Evolutionary conservation across 352 stramenopile species (phyloP), one percentile per base, ranked within the genome.

Genomic region (Phytophthora sansomeana): DNA sequence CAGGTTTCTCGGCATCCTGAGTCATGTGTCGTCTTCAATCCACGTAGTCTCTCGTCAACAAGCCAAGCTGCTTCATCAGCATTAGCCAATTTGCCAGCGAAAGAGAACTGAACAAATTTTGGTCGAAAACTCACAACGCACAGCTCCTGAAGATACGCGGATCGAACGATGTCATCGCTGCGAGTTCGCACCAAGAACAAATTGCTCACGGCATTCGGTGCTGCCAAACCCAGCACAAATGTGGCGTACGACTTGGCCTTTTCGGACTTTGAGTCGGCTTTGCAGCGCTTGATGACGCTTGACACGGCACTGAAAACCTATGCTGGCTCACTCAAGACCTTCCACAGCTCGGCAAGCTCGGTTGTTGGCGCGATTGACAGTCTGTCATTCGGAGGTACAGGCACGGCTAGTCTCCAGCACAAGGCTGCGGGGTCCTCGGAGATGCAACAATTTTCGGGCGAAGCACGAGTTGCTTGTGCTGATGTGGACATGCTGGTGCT

Each of bases 171-270:
- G 86, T 95, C 86, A 48, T 93, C 84, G 19, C 44, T 92, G 21
- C 84, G 86, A 42, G 80, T 95, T 35, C 75, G 83, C 32, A 83
- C 81, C 52, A 86, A 89, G 49, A 95, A 95, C 74, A 92, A 95
- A 80, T 54, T 95, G 19, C 61, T 95, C 33, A 82, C 64, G 42
- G 85, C 76, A 51, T 68, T 95, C 5, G 86, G 86, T 0, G 83
- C 84, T 8, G 63, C 81, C 16, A 95, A 92, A 32, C 79, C 84
- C 21, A 95, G 86, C 63, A 92, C 83, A 50, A 95, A 95, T 28
- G 72, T 91, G 17, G 84, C 89, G 29, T 95, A 89, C 43, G 84
- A 95, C 26, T 58, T 80, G 19, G 81, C 83, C 1, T 77, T 85
- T 29, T 71, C 69, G 33, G 74, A 81, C 51, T 95, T 95, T 36